These are phyloP conservation scores for Solanum chaucha DNA, from an alignment of 257 asterid genomes.

Conservation along the genomic window DNA sequence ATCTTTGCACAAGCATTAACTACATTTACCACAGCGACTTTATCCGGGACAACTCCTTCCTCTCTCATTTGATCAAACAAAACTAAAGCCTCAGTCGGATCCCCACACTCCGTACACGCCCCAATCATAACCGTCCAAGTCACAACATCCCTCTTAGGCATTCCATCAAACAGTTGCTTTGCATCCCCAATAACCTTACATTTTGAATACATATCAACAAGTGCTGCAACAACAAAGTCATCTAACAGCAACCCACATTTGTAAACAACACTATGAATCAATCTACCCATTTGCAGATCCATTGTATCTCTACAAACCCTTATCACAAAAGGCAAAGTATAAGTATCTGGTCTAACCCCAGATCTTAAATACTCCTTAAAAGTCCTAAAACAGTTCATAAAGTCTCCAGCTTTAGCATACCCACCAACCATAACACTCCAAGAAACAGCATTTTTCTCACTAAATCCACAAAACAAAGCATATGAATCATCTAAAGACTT, in stretches of 20 bases:
- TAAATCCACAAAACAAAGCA: slow-evolving; percentile 25
- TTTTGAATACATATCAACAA: slow-evolving; percentile 46
- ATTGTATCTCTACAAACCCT: slow-evolving; percentile 30
- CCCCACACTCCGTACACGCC: slow-evolving; percentile 46
- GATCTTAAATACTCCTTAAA: slow-evolving; percentile 45
- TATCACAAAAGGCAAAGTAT: slow-evolving; percentile 42
- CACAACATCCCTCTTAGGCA: slow-evolving; percentile 38
- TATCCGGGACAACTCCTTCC: slow-evolving; percentile 37
- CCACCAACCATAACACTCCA: slow-evolving; percentile 63
- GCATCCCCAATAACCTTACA: slow-evolving; percentile 34
- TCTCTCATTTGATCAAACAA: slow-evolving; percentile 39
- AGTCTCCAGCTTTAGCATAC: slow-evolving; percentile 34
- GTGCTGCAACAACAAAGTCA: slow-evolving; percentile 30
- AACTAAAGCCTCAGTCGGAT: slow-evolving; percentile 24
- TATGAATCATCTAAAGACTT: slow-evolving; percentile 23
- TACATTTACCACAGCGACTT: slow-evolving; percentile 35
- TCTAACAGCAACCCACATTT: slow-evolving; percentile 28
- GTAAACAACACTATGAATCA: slow-evolving; percentile 28
- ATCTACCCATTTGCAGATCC: slow-evolving; percentile 31
- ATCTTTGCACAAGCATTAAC: slow-evolving; percentile 46
- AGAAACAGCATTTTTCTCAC: slow-evolving; percentile 27
- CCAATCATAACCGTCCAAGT: slow-evolving; percentile 60
- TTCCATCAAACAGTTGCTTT: slow-evolving; percentile 27
- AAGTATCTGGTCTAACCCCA: slow-evolving; percentile 28
- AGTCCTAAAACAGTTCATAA: slow-evolving; percentile 18